Conservation (phyloP, 1,284 basidiomycete genomes). For the Farysia itapuensis region DNA sequence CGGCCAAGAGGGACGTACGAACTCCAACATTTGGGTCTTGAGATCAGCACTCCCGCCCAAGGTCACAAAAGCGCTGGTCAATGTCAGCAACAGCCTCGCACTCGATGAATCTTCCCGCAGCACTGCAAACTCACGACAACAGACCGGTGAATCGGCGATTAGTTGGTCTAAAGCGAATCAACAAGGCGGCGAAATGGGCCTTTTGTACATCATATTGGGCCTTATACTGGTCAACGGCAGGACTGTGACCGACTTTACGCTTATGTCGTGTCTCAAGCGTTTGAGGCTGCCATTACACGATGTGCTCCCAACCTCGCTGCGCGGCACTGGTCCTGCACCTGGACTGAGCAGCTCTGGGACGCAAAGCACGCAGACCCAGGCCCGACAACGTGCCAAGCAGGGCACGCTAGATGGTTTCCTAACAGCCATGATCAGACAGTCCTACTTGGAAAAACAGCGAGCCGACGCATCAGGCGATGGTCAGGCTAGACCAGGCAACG, state of each 20-base stretch:
- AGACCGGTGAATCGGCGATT: slow-evolving; percentile 8
- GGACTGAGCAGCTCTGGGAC: slow-evolving; percentile 7
- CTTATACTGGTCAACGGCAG: slow-evolving; percentile 58
- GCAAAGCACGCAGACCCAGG: slow-evolving; percentile 28
- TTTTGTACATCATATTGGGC: slow-evolving; percentile 54
- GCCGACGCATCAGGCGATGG: slow-evolving; percentile 8
- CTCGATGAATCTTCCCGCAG: not conserved
- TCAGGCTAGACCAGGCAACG: not conserved
- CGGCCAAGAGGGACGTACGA: slow-evolving; percentile 2
- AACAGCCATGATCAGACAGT: slow-evolving; percentile 31
- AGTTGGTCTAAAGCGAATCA: slow-evolving; percentile 29
- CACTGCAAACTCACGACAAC: not conserved
- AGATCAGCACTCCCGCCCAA: slow-evolving; percentile 7
- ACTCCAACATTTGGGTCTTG: slow-evolving; percentile 16
- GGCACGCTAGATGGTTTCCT: slow-evolving; percentile 44
- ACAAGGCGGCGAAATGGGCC: slow-evolving; percentile 49
- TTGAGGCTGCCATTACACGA: slow-evolving; percentile 16
- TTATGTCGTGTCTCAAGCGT: slow-evolving; percentile 18
- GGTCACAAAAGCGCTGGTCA: slow-evolving; percentile 5
- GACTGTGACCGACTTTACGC: slow-evolving; percentile 46
- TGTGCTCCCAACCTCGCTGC: slow-evolving; percentile 11
- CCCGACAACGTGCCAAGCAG: slow-evolving; percentile 9
- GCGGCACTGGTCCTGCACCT: slow-evolving; percentile 13
- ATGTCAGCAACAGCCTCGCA: slow-evolving; percentile 7
- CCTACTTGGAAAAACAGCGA: slow-evolving; percentile 51